These are phyloP conservation scores for Dichotomocladium elegans DNA, from an alignment of 371 early-diverging fungal genomes.

Conservation along the genomic window DNA sequence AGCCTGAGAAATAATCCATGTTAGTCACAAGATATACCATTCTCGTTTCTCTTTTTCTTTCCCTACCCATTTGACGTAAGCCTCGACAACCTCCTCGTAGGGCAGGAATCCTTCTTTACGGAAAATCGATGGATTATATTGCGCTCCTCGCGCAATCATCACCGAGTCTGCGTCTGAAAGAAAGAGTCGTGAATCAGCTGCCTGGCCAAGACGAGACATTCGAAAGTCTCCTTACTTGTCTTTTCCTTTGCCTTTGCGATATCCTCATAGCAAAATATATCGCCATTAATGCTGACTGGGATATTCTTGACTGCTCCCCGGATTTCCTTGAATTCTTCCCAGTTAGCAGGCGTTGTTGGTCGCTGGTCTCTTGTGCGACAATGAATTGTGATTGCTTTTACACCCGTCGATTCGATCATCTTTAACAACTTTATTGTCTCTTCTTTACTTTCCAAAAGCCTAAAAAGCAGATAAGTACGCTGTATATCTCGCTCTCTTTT, in stretches of 20 bases:
- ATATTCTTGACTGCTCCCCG: slow-evolving; percentile 59
- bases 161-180: slow-evolving; percentile 57
- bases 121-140: slow-evolving; percentile 82
- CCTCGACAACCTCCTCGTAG: slow-evolving; percentile 47
- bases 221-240: slow-evolving; percentile 31
- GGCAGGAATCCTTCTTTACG: slow-evolving; percentile 59
- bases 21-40: neutral
- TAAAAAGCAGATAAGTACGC: too few relatives aligned
- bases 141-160: slow-evolving; percentile 90
- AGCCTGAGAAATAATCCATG: slow-evolving; percentile 15
- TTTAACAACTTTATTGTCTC: slow-evolving; percentile 79
- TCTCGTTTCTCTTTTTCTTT: neutral
- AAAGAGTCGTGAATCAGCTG: neutral
- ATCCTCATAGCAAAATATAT: slow-evolving; percentile 66
- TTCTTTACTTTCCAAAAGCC: slow-evolving; percentile 68
- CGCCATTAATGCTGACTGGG: slow-evolving; percentile 94
- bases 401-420: slow-evolving; percentile 82
- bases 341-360: slow-evolving; percentile 76
- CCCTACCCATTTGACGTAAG: slow-evolving; percentile 64
- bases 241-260: slow-evolving; percentile 52
- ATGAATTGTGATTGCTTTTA: slow-evolving; percentile 88
- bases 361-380: slow-evolving; percentile 76
- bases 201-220: neutral
- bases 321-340: slow-evolving; percentile 78
- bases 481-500: neutral